These are phyloP conservation scores for Penicillium manginii DNA, from an alignment of 495 filamentous ascomycete genomes.

Conservation along the genomic window DNA sequence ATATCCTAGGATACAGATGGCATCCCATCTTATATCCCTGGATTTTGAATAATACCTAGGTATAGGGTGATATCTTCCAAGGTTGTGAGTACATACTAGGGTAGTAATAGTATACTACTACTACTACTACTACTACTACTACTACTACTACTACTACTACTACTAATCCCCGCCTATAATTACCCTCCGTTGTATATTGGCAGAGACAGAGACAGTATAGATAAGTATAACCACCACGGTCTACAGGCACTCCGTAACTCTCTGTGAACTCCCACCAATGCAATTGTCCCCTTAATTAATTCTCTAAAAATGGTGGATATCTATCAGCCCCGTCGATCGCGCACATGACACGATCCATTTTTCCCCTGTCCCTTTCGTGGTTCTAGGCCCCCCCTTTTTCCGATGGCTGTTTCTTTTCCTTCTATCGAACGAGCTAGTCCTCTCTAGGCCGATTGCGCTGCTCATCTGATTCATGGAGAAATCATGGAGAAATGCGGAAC, in stretches of 20 bases:
- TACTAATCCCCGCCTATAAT: no score
- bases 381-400: conserved; percentile 35
- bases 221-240: no score
- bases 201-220: no score
- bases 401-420: not conserved
- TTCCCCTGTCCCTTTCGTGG: conserved; percentile 25
- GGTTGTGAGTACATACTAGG: no score
- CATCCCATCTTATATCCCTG: no score
- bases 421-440: conserved; percentile 7
- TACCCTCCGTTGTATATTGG: no score
- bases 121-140: no score
- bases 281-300: conserved; percentile 4
- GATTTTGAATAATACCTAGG: no score
- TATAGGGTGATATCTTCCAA: no score
- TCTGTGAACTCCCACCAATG: not conserved
- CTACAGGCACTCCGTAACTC: no score
- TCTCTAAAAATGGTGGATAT: not conserved
- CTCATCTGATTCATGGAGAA: conserved; percentile 12
- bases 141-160: no score
- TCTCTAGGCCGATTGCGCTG: not conserved
- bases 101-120: no score
- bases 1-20: not conserved
- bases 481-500: conserved; percentile 28
- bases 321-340: conserved; percentile 38
- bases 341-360: conserved; percentile 48